These are phyloP conservation scores for Globisporangium megalacanthum DNA, from an alignment of 352 stramenopile species.

Conservation along the genomic window DNA sequence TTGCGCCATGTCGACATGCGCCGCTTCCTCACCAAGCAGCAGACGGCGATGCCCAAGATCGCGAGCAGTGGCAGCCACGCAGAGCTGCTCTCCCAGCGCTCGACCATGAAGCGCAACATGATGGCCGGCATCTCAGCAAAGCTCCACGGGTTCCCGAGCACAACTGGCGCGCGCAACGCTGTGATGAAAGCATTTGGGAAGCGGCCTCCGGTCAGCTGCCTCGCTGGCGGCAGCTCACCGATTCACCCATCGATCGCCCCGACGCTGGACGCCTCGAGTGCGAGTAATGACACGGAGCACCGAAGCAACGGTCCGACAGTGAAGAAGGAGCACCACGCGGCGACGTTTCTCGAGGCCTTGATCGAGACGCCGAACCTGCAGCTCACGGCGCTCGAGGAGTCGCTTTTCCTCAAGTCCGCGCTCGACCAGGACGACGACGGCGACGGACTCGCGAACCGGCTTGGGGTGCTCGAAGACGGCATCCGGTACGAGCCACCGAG, in stretches of 20 bases:
- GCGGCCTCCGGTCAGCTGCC: background rate
- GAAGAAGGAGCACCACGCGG: constrained; percentile 2
- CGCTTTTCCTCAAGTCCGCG: constrained; percentile 39
- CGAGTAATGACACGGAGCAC: background rate
- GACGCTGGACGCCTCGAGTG: background rate
- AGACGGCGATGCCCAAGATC: constrained; percentile 7
- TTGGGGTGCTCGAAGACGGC: constrained; percentile 38
- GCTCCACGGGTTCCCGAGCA: constrained; percentile 17
- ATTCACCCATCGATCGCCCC: background rate
- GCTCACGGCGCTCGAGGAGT: constrained; percentile 28
- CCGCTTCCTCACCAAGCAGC: constrained; percentile 7
- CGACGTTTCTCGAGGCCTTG: constrained; percentile 18
- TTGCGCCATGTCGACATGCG: constrained; percentile 20
- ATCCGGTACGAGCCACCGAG: constrained; percentile 50
- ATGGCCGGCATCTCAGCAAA: constrained; percentile 20
- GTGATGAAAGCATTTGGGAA: constrained; percentile 7
- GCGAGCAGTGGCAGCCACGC: constrained; percentile 8
- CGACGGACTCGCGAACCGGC: background rate
- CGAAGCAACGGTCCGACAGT: background rate
- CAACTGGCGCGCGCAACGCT: constrained; percentile 8
- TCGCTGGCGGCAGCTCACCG: background rate
- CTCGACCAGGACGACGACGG: constrained; percentile 34
- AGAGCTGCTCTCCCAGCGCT: constrained; percentile 16
- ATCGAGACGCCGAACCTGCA: constrained; percentile 26
- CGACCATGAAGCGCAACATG: constrained; percentile 25